Base-by-base conservation (phyloP, 495 filamentous ascomycete species). In the Jackrogersella multiformis region DNA sequence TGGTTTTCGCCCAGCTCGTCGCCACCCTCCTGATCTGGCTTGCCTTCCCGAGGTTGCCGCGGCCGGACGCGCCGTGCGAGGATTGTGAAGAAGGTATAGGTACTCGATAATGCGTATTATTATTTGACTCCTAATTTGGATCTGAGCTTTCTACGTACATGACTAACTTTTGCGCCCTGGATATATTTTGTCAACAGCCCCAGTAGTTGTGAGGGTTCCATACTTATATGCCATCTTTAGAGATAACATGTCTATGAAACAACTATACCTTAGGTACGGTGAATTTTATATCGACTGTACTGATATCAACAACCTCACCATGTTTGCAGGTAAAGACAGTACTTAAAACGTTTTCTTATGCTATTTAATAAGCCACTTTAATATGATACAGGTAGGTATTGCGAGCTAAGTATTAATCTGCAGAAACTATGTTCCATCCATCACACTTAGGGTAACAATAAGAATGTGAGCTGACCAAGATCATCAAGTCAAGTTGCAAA, bases 1-100 rank as follows among this genome's bases (percentile, higher is more conserved):
- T 91, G 64, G 80, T 87, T 34, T 78, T 91, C 66, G 86, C 79
- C 24, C 67, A 89, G 57, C 76, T 89, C 5, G 84, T 74, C 4
- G 72, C 77, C 5, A 80, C 84, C 15, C 71, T 85, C 18, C 49
- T 79, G 1, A 69, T 83, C 8, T 87, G 84, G 84, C 53, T 65
- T 7, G 39, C 61, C 13, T 70, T 70, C 46, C 70, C 70, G 61
- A 70, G 30, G 24, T 48, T 70, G n/a, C 61, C 67, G 6, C 32
- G 4, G 15, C 2, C 15, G 26, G 8, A 6, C n/a, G 8, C 5
- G 1, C 7, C 0, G 0, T 32, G 26, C 2, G 34, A 36, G 10
- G 24, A 2, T 32, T 5, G 3, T 5, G 45, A 6, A 10, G 45
- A 32, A n/a, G 45, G 32, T 12, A 10, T 10, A 18, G 45, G 5